phyloP scores from a whole-genome alignment of 805 yeast genomes.

The Lipomyces kockii region DNA sequence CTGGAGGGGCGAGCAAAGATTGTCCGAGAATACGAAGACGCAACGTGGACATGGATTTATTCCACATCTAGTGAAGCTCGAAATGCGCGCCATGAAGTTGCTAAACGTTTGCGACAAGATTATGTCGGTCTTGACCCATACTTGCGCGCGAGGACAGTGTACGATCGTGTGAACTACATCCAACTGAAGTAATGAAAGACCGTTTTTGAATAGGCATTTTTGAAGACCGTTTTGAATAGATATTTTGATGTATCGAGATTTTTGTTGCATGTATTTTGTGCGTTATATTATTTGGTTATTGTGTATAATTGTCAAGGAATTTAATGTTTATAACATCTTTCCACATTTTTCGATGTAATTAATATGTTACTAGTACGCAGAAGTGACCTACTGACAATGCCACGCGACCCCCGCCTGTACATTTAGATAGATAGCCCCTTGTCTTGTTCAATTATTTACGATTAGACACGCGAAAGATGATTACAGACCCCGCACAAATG shows the following conservation, averaged over 20 bases:
- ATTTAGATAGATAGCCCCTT: background rate
- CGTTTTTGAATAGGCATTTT: background rate
- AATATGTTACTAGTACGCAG: background rate
- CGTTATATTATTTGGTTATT: background rate
- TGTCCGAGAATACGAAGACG: constrained; percentile 58
- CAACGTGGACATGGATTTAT: constrained; percentile 76
- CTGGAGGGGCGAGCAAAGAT: constrained; percentile 60
- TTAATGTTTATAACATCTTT: background rate
- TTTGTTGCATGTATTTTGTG: constrained; percentile 5
- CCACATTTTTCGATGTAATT: background rate
- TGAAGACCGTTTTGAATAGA: background rate
- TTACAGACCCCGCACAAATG: background rate
- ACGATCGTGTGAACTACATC: constrained; percentile 70
- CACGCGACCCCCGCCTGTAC: no score
- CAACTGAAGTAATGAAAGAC: constrained; percentile 1
- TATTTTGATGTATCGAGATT: background rate
- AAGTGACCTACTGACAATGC: background rate
- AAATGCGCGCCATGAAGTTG: constrained; percentile 52
- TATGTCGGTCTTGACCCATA: constrained; percentile 79
- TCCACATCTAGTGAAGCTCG: constrained; percentile 56
- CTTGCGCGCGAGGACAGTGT: constrained; percentile 74
- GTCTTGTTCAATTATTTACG: background rate
- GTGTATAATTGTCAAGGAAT: background rate
- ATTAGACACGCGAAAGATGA: background rate
- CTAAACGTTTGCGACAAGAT: constrained; percentile 60